A percentile compares a stretch with the other conserved stretches of the same genome.
Evolutionary conservation across 1,284 basidiomycete genomes (phyloP).

Genomic region (Schizophyllum amplum): DNA sequence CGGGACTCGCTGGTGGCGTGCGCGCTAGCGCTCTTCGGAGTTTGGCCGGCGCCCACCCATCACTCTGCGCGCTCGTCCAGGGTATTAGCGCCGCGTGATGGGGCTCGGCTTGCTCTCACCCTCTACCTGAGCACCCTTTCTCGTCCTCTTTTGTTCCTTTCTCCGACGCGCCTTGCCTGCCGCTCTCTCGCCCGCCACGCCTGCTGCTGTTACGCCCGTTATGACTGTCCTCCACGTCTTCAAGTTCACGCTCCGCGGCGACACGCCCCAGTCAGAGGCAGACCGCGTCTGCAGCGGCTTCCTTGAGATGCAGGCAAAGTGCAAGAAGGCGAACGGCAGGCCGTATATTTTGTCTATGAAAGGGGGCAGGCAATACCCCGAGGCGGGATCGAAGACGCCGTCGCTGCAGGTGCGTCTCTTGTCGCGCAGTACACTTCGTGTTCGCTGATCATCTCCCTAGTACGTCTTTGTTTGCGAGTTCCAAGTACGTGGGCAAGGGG

Average conservation of each 20-base stretch:
- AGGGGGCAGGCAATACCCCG: not conserved
- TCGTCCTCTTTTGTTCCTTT: not conserved
- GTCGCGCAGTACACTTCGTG: not conserved
- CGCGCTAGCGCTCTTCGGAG: not conserved
- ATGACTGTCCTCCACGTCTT: not conserved
- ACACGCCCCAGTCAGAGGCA: not conserved
- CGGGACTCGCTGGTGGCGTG: not conserved
- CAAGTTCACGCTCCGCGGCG: not conserved
- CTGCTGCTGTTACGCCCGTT: not conserved
- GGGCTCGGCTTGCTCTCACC: not conserved
- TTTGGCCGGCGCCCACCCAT: not conserved
- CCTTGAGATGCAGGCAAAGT: not conserved
- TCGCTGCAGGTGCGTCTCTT: not conserved
- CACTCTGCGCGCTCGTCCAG: not conserved
- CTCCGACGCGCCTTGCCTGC: not conserved
- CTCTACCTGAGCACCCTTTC: not conserved
- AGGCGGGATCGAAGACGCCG: not conserved
- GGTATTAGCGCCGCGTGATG: not conserved
- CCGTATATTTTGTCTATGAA: not conserved
- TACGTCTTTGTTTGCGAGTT: not conserved
- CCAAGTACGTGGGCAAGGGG: not conserved
- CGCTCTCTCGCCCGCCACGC: too few species aligned
- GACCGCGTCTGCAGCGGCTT: not conserved
- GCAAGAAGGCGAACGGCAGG: not conserved
- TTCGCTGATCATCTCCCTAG: not conserved